Evolutionary conservation across 1,284 basidiomycete species (phyloP).

Genomic region (Athelia sp.): DNA sequence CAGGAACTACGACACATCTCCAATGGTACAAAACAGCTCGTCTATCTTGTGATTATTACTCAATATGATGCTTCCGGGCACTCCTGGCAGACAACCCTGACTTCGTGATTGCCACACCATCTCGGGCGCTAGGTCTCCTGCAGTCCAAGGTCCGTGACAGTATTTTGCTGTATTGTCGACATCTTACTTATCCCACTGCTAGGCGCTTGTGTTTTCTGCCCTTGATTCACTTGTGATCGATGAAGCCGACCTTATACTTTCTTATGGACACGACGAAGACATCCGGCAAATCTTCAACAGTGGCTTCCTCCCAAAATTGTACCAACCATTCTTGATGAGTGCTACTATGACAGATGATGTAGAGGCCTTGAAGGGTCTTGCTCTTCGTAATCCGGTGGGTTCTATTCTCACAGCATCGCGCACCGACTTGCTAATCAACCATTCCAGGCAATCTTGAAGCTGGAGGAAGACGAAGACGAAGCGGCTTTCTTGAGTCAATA

Average conservation of each 20-base stretch:
- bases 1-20: slow-evolving; percentile 67
- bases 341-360: slow-evolving; percentile 98
- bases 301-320: slow-evolving; percentile 78
- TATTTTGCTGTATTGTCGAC: not conserved
- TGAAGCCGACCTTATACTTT: slow-evolving; percentile 96
- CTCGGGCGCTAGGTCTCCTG: slow-evolving; percentile 74
- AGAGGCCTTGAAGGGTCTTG: slow-evolving; percentile 83
- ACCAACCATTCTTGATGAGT: slow-evolving; percentile 95
- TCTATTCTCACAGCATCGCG: not conserved
- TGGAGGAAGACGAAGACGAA: slow-evolving; percentile 84
- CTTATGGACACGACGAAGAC: slow-evolving; percentile 95
- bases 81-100: slow-evolving; percentile 90
- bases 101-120: slow-evolving; percentile 89
- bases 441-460: slow-evolving; percentile 71
- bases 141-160: slow-evolving; percentile 61
- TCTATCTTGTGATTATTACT: not conserved
- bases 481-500: slow-evolving; percentile 83
- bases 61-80: slow-evolving; percentile 37
- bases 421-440: slow-evolving; percentile 24
- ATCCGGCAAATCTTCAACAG: slow-evolving; percentile 81
- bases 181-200: slow-evolving; percentile 44
- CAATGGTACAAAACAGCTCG: slow-evolving; percentile 63
- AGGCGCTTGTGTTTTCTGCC: slow-evolving; percentile 29
- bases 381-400: slow-evolving; percentile 82
- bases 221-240: slow-evolving; percentile 93